Evolutionary conservation across 495 filamentous ascomycete genomes (phyloP).

Genomic region (Hyaloscypha finlandica): DNA sequence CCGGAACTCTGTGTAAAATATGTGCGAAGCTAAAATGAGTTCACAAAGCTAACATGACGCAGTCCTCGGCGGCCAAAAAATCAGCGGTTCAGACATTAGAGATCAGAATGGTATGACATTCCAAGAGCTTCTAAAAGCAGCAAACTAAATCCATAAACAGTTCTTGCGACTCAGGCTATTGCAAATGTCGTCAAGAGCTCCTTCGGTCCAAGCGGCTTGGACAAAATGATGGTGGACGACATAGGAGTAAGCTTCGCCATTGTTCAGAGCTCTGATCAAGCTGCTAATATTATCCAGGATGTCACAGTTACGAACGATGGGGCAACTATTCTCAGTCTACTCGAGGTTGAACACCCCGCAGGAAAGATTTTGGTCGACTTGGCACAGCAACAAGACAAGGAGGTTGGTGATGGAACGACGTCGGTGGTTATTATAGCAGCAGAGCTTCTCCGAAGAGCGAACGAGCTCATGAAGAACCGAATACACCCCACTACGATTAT

Average conservation of each 20-base stretch:
- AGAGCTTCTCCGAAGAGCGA: slow-evolving; percentile 89
- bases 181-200: slow-evolving; percentile 99
- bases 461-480: slow-evolving; percentile 98
- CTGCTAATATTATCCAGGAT: slow-evolving; percentile 60
- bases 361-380: slow-evolving; percentile 98
- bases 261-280: slow-evolving; percentile 14
- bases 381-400: slow-evolving; percentile 98
- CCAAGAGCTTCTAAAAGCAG: slow-evolving; percentile 1
- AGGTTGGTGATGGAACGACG: slow-evolving; percentile 97
- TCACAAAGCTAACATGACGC: slow-evolving; percentile 30
- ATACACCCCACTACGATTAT: slow-evolving; percentile 99
- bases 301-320: slow-evolving; percentile 99
- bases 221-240: slow-evolving; percentile 99
- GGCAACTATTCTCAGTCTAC: slow-evolving; percentile 89
- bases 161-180: slow-evolving; percentile 93
- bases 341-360: slow-evolving; percentile 96
- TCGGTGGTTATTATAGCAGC: slow-evolving; percentile 97
- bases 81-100: slow-evolving; percentile 90
- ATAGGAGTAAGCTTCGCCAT: slow-evolving; percentile 71
- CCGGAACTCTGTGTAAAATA: slow-evolving; percentile 76
- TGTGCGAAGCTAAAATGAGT: not conserved
- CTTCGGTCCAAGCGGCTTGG: slow-evolving; percentile 93
- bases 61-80: slow-evolving; percentile 93
- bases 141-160: slow-evolving; percentile 49
- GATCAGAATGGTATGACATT: slow-evolving; percentile 82